These are phyloP conservation scores for Pichia sp. DNA, from an alignment of 1,139 yeast species.

Conservation along the genomic window DNA sequence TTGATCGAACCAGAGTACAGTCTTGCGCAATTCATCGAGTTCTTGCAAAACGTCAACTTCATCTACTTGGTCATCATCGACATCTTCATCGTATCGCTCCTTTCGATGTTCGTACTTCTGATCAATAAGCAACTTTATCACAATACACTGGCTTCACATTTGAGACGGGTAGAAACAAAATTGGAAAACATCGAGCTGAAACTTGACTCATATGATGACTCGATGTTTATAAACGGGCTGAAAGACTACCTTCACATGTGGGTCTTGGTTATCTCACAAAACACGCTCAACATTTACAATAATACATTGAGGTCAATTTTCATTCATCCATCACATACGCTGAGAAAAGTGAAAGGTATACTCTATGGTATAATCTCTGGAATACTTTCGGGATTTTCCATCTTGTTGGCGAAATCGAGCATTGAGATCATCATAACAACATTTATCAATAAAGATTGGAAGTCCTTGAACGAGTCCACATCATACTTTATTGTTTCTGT, in stretches of 20 bases:
- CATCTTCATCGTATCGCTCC: conserved; percentile 30
- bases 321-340: conserved; percentile 22
- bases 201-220: background rate
- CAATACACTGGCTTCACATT: background rate
- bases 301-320: conserved; percentile 6
- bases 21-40: conserved; percentile 41
- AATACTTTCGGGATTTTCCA: conserved; percentile 77
- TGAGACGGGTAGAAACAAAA: background rate
- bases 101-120: conserved; percentile 28
- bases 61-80: conserved; percentile 42
- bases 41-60: conserved; percentile 41
- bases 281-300: background rate
- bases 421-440: conserved; percentile 62
- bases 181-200: background rate
- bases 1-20: conserved; percentile 50
- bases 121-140: conserved; percentile 14
- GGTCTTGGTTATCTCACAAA: background rate
- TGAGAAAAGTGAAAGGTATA: conserved; percentile 43
- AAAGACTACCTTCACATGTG: background rate
- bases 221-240: background rate
- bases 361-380: conserved; percentile 73
- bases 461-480: conserved; percentile 33
- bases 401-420: conserved; percentile 77
- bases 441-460: conserved; percentile 34
- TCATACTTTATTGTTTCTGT: conserved; percentile 48